Conservation (phyloP, 768 basidiomycete genomes). For the Phallus indusiatus region DNA sequence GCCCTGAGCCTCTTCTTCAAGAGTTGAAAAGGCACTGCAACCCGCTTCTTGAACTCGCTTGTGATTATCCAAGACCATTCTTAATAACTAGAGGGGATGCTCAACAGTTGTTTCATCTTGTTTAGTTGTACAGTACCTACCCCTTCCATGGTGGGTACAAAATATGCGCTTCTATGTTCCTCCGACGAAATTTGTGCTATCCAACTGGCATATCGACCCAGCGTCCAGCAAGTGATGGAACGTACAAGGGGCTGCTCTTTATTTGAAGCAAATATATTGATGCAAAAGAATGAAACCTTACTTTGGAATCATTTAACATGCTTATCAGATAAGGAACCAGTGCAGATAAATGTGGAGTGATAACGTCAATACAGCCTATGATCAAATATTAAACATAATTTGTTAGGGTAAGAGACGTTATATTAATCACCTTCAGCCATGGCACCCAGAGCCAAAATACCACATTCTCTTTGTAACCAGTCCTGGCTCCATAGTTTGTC, state of each 20-base stretch:
- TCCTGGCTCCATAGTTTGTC: constrained; percentile 87
- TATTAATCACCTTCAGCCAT: constrained; percentile 82
- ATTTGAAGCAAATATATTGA: constrained; percentile 7
- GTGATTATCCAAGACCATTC: constrained; percentile 96
- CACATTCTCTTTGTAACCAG: constrained; percentile 93
- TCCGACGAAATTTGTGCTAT: constrained; percentile 77
- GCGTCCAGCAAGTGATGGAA: constrained; percentile 98
- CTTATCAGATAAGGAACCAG: constrained; percentile 89
- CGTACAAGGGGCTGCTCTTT: constrained; percentile 77
- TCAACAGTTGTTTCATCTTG: not conserved
- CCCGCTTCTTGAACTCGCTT: constrained; percentile 99
- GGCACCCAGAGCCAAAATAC: constrained; percentile 90
- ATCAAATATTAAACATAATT: not conserved
- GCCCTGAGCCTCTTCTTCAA: constrained; percentile 92
- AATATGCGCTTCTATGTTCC: constrained; percentile 83
- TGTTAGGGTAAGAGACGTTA: not conserved
- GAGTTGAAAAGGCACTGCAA: constrained; percentile 95
- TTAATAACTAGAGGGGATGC: constrained; percentile 58
- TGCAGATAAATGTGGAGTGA: constrained; percentile 90
- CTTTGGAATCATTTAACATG: constrained; percentile 87
- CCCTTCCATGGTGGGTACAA: constrained; percentile 97
- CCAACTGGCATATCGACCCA: constrained; percentile 99
- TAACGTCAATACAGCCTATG: constrained; percentile 91
- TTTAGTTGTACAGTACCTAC: constrained; percentile 30
- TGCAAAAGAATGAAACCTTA: constrained; percentile 23